Evolutionary conservation across 2,329 filamentous ascomycete species (phyloP).

Genomic region (Clonostachys rosea): DNA sequence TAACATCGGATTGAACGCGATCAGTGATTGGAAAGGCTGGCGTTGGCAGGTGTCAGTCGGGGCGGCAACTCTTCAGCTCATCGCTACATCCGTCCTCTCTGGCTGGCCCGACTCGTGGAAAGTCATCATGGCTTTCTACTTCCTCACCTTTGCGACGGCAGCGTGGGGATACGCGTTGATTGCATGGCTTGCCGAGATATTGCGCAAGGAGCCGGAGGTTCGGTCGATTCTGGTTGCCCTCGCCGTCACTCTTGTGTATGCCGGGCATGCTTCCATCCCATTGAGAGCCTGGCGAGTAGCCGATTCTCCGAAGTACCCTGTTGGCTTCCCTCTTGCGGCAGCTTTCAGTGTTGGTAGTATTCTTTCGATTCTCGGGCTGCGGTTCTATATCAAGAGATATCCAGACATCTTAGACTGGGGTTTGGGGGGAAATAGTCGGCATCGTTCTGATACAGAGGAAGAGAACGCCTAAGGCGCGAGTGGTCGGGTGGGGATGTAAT

Average conservation of each 20-base stretch:
- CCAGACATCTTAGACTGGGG: slow-evolving; percentile 11
- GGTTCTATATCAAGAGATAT: slow-evolving; percentile 18
- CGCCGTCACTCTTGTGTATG: slow-evolving; percentile 28
- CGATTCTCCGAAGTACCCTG: slow-evolving; percentile 24
- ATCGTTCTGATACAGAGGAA: too few species aligned
- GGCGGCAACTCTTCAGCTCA: slow-evolving; percentile 15
- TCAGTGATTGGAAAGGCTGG: slow-evolving; percentile 30
- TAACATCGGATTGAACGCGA: slow-evolving; percentile 24
- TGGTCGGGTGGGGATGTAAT: too few species aligned
- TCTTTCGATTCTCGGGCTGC: slow-evolving; percentile 18
- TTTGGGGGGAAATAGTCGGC: not conserved
- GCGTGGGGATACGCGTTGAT: slow-evolving; percentile 23
- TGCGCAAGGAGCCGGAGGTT: slow-evolving; percentile 27
- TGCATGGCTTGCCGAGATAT: slow-evolving; percentile 25
- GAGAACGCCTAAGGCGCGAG: too few species aligned
- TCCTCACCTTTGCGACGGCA: slow-evolving; percentile 24
- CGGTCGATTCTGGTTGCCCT: slow-evolving; percentile 25
- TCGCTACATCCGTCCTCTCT: slow-evolving; percentile 22
- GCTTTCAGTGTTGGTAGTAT: slow-evolving; percentile 23
- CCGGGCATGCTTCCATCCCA: slow-evolving; percentile 31
- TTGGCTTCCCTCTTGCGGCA: slow-evolving; percentile 27
- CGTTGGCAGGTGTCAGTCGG: slow-evolving; percentile 28
- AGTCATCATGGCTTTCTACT: slow-evolving; percentile 26
- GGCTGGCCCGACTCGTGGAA: slow-evolving; percentile 22
- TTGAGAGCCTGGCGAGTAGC: slow-evolving; percentile 25